Base-by-base conservation (phyloP, 345 rosid species). In the Abelmoschus esculentus region DNA sequence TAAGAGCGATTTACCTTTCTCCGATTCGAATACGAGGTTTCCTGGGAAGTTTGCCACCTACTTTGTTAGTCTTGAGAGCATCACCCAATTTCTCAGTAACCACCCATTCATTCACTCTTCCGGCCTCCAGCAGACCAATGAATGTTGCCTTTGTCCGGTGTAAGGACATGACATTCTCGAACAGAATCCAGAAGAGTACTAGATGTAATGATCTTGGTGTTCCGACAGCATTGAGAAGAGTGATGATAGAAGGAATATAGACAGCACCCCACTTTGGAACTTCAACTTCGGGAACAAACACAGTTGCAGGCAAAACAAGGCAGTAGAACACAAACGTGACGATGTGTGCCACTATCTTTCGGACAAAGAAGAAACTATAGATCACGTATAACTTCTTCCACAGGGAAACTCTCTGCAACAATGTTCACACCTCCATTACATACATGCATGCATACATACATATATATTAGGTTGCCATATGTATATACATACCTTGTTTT, bases 51-150 rank as follows among this genome's bases (percentile, higher is more conserved):
- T 84, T 83, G 66, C 67, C 70, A 1, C 82, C 78, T 52, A 59
- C 40, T 72, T 85, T 86, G n/a, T 85, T 85, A 18, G 77, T 70
- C 77, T 85, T 88, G 67, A 87, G 76, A 38, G 79, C 86, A 65
- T 91, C 97, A 1, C 98, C 98, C 52, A 89, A 66, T 42, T 93
- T 93, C 79, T 91, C 91, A 2, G 98, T 93, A 26, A 93, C 98
- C 55, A 91, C 83, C 98, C 98, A 93, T 81, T 93, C 98, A 38
- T 93, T 91, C 11, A 83, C 96, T 77, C 95, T 82, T 14, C 98
- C 89, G 1, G 86, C 85, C 79, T 93, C 97, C 9, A 93, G 66
- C 78, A 93, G 76, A 26, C 98, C 98, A 26, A 91, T 86, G 31
- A 93, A 83, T 19, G 96, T 86, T 7, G 93, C 98, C 84, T 86